Base-by-base conservation (phyloP, 768 basidiomycete species). In the Mycena albidolilacea region DNA sequence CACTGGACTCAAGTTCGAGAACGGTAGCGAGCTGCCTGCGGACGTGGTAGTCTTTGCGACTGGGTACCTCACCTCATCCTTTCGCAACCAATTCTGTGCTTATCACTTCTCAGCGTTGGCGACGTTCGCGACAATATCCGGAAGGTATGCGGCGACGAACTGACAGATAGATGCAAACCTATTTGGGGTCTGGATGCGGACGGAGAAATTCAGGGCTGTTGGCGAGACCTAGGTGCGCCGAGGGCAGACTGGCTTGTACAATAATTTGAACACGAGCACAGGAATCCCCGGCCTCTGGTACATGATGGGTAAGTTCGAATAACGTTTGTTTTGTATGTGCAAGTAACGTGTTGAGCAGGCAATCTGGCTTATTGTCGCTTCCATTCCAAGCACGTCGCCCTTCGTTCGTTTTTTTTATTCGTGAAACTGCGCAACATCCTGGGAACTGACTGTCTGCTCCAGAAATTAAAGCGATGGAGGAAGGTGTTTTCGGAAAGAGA, bases 101-200 rank as follows among this genome's bases (percentile, higher is more conserved):
- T n/a, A 60, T 69, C 8, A 38, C 30, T 58, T 67, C 23, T 38
- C 75, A 91, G 89, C 0, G 85, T 86, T 69, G 87, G 87, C 9
- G 85, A 89, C 74, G 75, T 86, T 6, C 81, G 80, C 21, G 79
- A 80, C 17, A 81, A 84, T 7, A 77, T 90, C 39, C 79, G 79
- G 65, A 77, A 81, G 21, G 79, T 92, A 7, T 86, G 88, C 64
- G 90, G 88, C 0, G 80, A 85, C 4, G 84, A 86, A 23, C 78
- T 89, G 10, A 84, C 81, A 1, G 74, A 82, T 48, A 82, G 84
- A 78, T 82, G 91, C 70, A 85, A 87, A 66, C 83, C 85, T n/a
- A 79, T 92, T 15, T 90, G 92, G 93, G 89, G 92, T 46, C 76
- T 94, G 68, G 86, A 92, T 78, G 80, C 83, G 48, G 91, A 95